Evolutionary conservation across 2,329 filamentous ascomycete species (phyloP).

Genomic region (Phoma sp.): DNA sequence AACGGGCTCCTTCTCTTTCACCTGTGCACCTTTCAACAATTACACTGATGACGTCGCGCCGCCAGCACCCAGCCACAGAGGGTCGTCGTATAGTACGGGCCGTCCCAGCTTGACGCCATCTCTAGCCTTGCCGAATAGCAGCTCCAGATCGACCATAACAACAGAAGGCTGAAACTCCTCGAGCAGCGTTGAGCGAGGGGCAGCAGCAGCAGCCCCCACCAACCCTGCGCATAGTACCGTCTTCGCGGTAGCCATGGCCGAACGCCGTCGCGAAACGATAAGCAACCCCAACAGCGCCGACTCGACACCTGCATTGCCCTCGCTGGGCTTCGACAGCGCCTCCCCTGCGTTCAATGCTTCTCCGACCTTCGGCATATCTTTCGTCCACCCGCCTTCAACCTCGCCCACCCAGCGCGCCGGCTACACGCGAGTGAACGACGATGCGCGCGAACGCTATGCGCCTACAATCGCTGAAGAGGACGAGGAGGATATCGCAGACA

Average conservation of each 20-base stretch:
- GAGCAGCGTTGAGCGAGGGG: slow-evolving; percentile 8
- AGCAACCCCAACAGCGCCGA: slow-evolving; percentile 36
- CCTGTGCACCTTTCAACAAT: not conserved
- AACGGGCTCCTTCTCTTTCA: not conserved
- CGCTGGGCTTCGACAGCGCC: slow-evolving; percentile 33
- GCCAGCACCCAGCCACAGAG: not conserved
- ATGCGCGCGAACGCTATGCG: slow-evolving; percentile 39
- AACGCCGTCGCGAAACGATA: slow-evolving; percentile 35
- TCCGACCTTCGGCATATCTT: slow-evolving; percentile 28
- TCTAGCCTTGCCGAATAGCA: not conserved
- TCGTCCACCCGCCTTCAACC: slow-evolving; percentile 28
- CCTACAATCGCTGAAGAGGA: slow-evolving; percentile 42
- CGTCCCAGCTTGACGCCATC: slow-evolving; percentile 1
- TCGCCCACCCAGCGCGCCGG: slow-evolving; percentile 41
- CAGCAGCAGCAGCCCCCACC: slow-evolving; percentile 9
- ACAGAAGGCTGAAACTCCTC: slow-evolving; percentile 12
- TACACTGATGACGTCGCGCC: slow-evolving; percentile 6
- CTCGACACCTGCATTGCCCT: slow-evolving; percentile 35
- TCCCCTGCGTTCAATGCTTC: slow-evolving; percentile 1
- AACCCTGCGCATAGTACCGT: slow-evolving; percentile 3
- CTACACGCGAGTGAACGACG: slow-evolving; percentile 45
- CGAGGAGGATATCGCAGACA: slow-evolving; percentile 35
- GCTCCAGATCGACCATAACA: slow-evolving; percentile 8
- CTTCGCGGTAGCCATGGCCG: slow-evolving; percentile 32
- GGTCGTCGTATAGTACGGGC: slow-evolving; percentile 6